Base-by-base conservation (phyloP, 352 stramenopile genomes). In the Globisporangium cederbergense region DNA sequence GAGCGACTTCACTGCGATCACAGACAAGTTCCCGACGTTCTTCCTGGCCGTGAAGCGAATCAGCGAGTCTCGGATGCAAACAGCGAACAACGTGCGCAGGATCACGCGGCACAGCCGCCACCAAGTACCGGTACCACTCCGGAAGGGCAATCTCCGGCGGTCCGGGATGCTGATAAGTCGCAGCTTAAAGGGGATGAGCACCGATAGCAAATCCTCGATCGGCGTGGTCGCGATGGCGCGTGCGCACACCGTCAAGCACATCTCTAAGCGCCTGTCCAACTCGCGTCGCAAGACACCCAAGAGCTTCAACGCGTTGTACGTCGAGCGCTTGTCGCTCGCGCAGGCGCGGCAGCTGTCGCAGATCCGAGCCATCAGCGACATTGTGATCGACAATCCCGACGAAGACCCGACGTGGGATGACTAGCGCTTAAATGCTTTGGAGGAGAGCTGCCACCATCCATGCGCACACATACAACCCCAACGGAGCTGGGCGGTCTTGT, bases 1-100 rank as follows among this genome's bases (percentile, higher is more conserved):
- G 47, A 60, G 70, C 9, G 76, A 92, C 40, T 92, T 92, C 53
- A 67, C 69, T 2, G 60, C 75, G 4, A 82, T 90, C 30, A 67
- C 84, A 4, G 70, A 89, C 56, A 88, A 76, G 49, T 90, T 92
- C 46, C 81, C 83, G 9, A 88, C 84, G 20, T 90, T 90, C 49
- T 80, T 86, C 63, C 65, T 88, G 9, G 81, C 77, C 0, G 71
- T 90, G 20, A 79, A 81, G 50, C 75, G 77, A 10, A 90, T 90
- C 59, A 85, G 79, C 53, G 79, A 88, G 7, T 88, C 81, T 57
- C 75, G 81, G 1, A 75, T 87, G 75, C 78, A 90, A 64, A 90
- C 81, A 3, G 77, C 81, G 10, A 71, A 82, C 34, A 90, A 90
- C 51, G 72, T 90, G 22, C 78, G 86, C 47, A 81, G 79, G 51